These are phyloP conservation scores for Entomortierella chlamydospora DNA, from an alignment of 192 early-diverging fungal species.

Conservation along the genomic window DNA sequence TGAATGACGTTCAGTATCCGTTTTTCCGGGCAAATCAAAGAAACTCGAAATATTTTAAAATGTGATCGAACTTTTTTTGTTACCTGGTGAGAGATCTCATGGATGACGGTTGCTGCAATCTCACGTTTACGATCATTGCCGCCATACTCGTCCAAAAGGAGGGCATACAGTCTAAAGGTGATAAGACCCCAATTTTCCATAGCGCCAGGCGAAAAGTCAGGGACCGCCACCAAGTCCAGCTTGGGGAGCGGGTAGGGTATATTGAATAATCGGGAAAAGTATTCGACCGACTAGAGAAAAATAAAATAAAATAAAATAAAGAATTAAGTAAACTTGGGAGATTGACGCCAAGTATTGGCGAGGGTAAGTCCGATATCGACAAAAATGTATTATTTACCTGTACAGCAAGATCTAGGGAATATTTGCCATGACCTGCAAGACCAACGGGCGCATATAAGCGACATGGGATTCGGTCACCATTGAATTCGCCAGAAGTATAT, in stretches of 20 bases:
- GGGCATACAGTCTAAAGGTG: slow-evolving; percentile 46
- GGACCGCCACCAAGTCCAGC: slow-evolving; percentile 72
- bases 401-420: slow-evolving; percentile 50
- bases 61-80: neutral
- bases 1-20: no score
- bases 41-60: neutral
- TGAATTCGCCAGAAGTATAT: slow-evolving; percentile 43
- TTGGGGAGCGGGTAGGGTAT: slow-evolving; percentile 62
- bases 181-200: slow-evolving; percentile 72
- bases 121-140: slow-evolving; percentile 44
- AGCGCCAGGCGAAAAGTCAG: slow-evolving; percentile 68
- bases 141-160: slow-evolving; percentile 46
- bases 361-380: no score
- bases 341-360: no score
- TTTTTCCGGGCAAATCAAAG: slow-evolving; percentile 58
- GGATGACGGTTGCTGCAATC: slow-evolving; percentile 53
- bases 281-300: slow-evolving; percentile 40
- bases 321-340: neutral
- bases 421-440: slow-evolving; percentile 34
- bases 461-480: slow-evolving; percentile 54
- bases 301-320: neutral
- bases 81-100: slow-evolving; percentile 58
- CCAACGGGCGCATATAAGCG: slow-evolving; percentile 62
- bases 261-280: slow-evolving; percentile 54
- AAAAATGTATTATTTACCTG: slow-evolving; percentile 7